Evolutionary conservation across 2,329 filamentous ascomycete genomes (phyloP), one percentile per base, ranked within the genome.

Genomic region (Trichoderma guizhouense): DNA sequence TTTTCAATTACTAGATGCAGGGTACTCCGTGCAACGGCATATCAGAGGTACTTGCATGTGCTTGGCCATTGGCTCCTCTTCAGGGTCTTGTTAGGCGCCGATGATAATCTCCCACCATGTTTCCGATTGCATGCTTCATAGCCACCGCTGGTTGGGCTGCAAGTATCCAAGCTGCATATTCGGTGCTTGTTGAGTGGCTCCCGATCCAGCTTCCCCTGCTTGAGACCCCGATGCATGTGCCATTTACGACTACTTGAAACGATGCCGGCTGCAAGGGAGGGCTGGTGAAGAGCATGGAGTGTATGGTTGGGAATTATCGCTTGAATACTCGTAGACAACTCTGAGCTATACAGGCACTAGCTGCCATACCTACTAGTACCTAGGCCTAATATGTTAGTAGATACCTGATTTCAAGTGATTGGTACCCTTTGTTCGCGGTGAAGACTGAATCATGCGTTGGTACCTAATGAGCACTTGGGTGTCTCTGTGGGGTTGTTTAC

Each of bases 141-240:
- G 39, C 30, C 39, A 36, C 39, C 39, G 55, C 36, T 62, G 67
- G 39, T 69, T 62, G 57, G 67, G 67, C 67, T 69, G 67, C 57
- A 60, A 51, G 28, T 51, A 51, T 53, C 28, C 67, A 28, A 53
- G 57, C 67, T 62, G 67, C 67, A 62, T 53, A 28, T 62, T 53
- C 30, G 14, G 39, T 21, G 57, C 28, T 43, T 26, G 7, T 36
- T 53, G 57, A 36, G 66, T 62, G 67, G 67, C 67, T 62, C 57
- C 21, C 11, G 57, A 62, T 28, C 57, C 26, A 36, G 21, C 36
- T 51, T 53, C 36, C 57, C 57, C 67, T 39, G 67, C 66, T 18
- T 61, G 55, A 47, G 39, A 69, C 53, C 53, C 53, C 47, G 65
- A 60, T 26, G 47, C 14, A 8, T 53, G 47, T 67, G 32, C 21